Evolutionary conservation across 2,329 filamentous ascomycete genomes (phyloP).

Genomic region (Keithomyces neogunnii): DNA sequence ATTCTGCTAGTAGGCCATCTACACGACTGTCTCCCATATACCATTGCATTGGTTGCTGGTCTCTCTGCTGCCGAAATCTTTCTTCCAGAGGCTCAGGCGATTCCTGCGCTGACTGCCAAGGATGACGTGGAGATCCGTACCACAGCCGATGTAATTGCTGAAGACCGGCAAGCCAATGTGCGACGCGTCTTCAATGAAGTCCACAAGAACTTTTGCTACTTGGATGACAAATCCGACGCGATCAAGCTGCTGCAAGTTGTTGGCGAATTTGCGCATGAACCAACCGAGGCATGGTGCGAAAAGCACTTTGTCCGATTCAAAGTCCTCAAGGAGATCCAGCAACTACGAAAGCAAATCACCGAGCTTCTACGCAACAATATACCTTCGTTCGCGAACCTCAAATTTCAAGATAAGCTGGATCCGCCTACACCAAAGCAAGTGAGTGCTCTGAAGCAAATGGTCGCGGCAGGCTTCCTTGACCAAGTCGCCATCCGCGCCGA

Average conservation of each 20-base stretch:
- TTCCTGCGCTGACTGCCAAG: constrained; percentile 45
- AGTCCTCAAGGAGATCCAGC: constrained; percentile 75
- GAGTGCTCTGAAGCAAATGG: constrained; percentile 79
- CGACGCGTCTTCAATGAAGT: constrained; percentile 57
- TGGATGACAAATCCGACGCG: constrained; percentile 78
- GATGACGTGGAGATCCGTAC: constrained; percentile 44
- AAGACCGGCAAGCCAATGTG: constrained; percentile 59
- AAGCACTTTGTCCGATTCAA: constrained; percentile 82
- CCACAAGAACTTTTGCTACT: constrained; percentile 68
- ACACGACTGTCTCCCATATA: constrained; percentile 74
- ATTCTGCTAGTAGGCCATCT: constrained; percentile 85
- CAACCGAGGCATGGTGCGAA: constrained; percentile 65
- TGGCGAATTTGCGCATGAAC: constrained; percentile 74
- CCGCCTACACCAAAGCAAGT: constrained; percentile 60
- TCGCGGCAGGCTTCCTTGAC: constrained; percentile 87
- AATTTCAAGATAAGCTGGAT: constrained; percentile 47
- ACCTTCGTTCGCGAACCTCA: constrained; percentile 50
- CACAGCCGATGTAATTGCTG: constrained; percentile 61
- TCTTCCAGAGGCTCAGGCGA: constrained; percentile 69
- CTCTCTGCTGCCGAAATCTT: constrained; percentile 86
- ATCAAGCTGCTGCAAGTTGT: constrained; percentile 86
- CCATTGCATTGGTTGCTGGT: constrained; percentile 80
- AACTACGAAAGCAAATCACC: constrained; percentile 75
- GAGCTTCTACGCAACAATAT: constrained; percentile 71
- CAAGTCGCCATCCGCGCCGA: constrained; percentile 90